A percentile compares a stretch with the other conserved stretches of the same genome.
Evolutionary conservation across 2,329 filamentous ascomycete genomes (phyloP).

Genomic region (Clarireedia hainanense): DNA sequence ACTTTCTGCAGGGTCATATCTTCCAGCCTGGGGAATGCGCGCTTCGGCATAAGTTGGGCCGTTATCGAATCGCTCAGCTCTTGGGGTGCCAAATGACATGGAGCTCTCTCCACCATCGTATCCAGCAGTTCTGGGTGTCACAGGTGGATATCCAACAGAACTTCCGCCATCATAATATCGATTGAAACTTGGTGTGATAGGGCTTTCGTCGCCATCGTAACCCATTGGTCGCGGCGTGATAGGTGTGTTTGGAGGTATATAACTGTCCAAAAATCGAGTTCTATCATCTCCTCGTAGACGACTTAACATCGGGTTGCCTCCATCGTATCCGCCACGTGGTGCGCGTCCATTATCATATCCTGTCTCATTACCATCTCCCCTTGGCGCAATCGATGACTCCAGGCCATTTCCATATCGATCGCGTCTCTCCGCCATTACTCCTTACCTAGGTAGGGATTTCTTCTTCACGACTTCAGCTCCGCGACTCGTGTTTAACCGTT

Average conservation of each 20-base stretch:
- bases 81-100: background rate
- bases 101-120: slow-evolving; percentile 7
- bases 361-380: slow-evolving; percentile 3
- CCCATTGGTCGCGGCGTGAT: slow-evolving; percentile 4
- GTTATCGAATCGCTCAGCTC: background rate
- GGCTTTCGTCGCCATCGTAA: slow-evolving; percentile 4
- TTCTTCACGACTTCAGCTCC: slow-evolving; percentile 9
- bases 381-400: slow-evolving; percentile 3
- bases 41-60: background rate
- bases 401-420: slow-evolving; percentile 3
- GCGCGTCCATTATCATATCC: slow-evolving; percentile 7
- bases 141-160: background rate
- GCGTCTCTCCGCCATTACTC: slow-evolving; percentile 7
- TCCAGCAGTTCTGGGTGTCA: slow-evolving; percentile 1
- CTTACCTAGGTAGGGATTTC: slow-evolving; percentile 7
- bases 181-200: background rate
- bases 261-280: background rate
- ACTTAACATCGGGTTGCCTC: background rate
- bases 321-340: background rate
- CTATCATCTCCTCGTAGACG: background rate
- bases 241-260: slow-evolving; percentile 8
- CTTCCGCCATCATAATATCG: slow-evolving; percentile 1
- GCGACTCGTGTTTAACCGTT: slow-evolving; percentile 1
- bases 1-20: slow-evolving; percentile 4
- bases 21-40: background rate